Conservation (phyloP, 2,329 filamentous ascomycete species). For the Nemania abortiva region DNA sequence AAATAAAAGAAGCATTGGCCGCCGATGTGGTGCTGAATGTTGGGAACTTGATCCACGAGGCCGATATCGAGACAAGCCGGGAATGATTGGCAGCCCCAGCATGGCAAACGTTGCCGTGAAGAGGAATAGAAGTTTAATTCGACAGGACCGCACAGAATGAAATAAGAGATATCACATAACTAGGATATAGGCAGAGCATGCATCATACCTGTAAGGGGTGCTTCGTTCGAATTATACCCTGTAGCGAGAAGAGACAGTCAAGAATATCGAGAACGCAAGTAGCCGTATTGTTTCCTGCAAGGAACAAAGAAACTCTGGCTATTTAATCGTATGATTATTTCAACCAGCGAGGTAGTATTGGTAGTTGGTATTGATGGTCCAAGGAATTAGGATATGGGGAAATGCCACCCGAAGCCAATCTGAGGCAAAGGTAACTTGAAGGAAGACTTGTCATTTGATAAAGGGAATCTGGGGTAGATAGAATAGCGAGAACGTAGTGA, state of each 20-base stretch:
- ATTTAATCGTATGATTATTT: neutral
- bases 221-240: conserved; percentile 8
- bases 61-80: neutral
- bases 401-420: neutral
- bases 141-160: neutral
- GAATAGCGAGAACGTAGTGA: neutral
- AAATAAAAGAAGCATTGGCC: conserved; percentile 3
- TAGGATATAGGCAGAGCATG: conserved; percentile 25
- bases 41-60: conserved; percentile 1
- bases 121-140: neutral
- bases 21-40: neutral
- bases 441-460: neutral
- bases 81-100: neutral
- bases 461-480: conserved; percentile 13
- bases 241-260: conserved; percentile 11
- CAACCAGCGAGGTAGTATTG: neutral
- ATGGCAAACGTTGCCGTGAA: conserved; percentile 2
- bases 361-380: neutral
- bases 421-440: neutral
- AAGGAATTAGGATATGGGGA: conserved; percentile 4
- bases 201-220: conserved; percentile 17
- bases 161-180: conserved; percentile 2
- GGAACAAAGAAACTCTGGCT: conserved; percentile 18
- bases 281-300: conserved; percentile 30
- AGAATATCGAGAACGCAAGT: conserved; percentile 30